phyloP scores from a whole-genome alignment of 2,329 filamentous ascomycete species.

The Lecanicillium sp. region DNA sequence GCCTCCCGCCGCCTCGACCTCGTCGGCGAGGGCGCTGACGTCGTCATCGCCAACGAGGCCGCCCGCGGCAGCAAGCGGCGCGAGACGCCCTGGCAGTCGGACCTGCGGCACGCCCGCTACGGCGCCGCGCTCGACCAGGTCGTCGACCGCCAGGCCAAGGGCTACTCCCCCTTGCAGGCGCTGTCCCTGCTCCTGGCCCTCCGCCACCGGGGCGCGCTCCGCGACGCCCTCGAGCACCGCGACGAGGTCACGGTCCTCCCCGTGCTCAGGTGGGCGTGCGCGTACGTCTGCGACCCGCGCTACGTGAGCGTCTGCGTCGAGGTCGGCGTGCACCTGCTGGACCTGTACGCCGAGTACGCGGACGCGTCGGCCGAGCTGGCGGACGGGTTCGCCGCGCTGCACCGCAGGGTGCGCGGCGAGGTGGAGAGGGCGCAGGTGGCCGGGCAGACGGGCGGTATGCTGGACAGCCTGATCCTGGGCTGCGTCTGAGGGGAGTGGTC shows the following conservation, averaged over 20 bases:
- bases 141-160: conserved; percentile 46
- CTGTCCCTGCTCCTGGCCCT: conserved; percentile 79
- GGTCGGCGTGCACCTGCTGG: conserved; percentile 72
- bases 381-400: conserved; percentile 60
- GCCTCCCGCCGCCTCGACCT: conserved; percentile 61
- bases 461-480: conserved; percentile 53
- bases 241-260: conserved; percentile 79
- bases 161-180: conserved; percentile 55
- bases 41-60: conserved; percentile 73
- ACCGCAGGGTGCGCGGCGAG: conserved; percentile 65
- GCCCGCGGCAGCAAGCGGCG: conserved; percentile 24
- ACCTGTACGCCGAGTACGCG: conserved; percentile 79
- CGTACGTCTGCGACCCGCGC: conserved; percentile 74
- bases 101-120: conserved; percentile 74
- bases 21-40: conserved; percentile 77
- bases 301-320: conserved; percentile 79
- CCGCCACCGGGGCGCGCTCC: conserved; percentile 79
- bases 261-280: conserved; percentile 75
- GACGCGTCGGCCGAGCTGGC: conserved; percentile 69
- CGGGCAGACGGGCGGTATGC: conserved; percentile 77
- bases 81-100: conserved; percentile 71
- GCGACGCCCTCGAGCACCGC: conserved; percentile 70
- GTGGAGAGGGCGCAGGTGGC: conserved; percentile 81
- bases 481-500: no score
- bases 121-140: conserved; percentile 72